Conservation (phyloP, 2,329 filamentous ascomycete species). For the Chlorencoelia australis region DNA sequence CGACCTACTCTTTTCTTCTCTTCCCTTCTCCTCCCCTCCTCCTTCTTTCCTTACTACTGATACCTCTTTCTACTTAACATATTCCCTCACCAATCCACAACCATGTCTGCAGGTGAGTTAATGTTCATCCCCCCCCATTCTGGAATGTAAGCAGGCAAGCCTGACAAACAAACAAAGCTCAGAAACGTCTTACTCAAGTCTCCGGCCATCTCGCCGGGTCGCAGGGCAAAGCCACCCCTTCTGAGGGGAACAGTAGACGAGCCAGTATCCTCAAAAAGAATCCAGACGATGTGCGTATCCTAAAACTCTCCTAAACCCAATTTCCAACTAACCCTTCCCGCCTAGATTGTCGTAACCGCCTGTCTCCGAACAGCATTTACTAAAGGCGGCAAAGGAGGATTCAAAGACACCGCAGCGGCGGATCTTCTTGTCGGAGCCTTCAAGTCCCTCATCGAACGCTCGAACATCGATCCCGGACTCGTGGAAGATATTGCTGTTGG, state of each 20-base stretch:
- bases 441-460: conserved; percentile 71
- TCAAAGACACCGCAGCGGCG: conserved; percentile 86
- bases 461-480: conserved; percentile 74
- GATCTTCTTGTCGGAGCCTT: conserved; percentile 81
- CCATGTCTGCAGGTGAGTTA: conserved; percentile 21
- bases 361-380: conserved; percentile 87
- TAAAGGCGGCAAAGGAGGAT: conserved; percentile 83
- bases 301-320: background rate
- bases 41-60: background rate
- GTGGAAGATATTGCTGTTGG: conserved; percentile 93
- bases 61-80: background rate
- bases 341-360: conserved; percentile 76
- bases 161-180: conserved; percentile 21
- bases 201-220: conserved; percentile 47
- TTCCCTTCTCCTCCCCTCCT: background rate
- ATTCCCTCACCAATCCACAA: conserved; percentile 1
- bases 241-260: conserved; percentile 16
- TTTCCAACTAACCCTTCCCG: conserved; percentile 19
- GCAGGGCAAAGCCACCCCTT: conserved; percentile 21
- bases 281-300: conserved; percentile 52
- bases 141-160: conserved; percentile 6
- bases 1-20: background rate
- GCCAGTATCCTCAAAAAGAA: conserved; percentile 48
- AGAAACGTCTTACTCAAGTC: conserved; percentile 37
- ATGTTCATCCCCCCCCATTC: background rate